Evolutionary conservation across 2,329 filamentous ascomycete genomes (phyloP).

Genomic region (Fusarium humuli): DNA sequence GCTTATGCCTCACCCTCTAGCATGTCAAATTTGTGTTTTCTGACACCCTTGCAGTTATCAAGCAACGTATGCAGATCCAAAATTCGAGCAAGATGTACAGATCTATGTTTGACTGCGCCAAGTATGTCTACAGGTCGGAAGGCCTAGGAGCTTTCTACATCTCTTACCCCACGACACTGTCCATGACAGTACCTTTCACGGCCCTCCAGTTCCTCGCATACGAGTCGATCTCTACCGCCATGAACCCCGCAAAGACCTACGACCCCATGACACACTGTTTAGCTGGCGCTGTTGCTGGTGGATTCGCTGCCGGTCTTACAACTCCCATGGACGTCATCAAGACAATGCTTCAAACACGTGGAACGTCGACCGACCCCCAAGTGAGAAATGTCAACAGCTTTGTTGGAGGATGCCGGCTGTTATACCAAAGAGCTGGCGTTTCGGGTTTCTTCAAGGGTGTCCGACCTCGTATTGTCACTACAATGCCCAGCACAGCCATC

Average conservation of each 20-base stretch:
- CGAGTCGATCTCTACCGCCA: conserved; percentile 92
- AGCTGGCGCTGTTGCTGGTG: conserved; percentile 91
- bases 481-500: conserved; percentile 99
- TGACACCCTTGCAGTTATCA: conserved; percentile 78
- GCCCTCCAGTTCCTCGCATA: conserved; percentile 97
- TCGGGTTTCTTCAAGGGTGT: conserved; percentile 93
- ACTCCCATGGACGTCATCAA: conserved; percentile 99
- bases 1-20: conserved; percentile 48
- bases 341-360: conserved; percentile 94
- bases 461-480: conserved; percentile 90
- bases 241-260: conserved; percentile 88
- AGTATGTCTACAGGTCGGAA: conserved; percentile 86
- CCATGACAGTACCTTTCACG: conserved; percentile 98
- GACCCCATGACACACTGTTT: conserved; percentile 94
- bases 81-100: conserved; percentile 89
- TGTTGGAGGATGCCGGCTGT: conserved; percentile 79
- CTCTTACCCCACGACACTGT: conserved; percentile 96
- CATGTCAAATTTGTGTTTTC: neutral
- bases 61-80: conserved; percentile 99
- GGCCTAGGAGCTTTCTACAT: conserved; percentile 95
- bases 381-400: conserved; percentile 88
- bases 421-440: conserved; percentile 85
- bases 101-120: conserved; percentile 87
- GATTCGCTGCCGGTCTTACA: conserved; percentile 91
- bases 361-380: conserved; percentile 82